Evolutionary conservation across 78 protist genomes (phyloP), one percentile per base, ranked within the genome.

Genomic region (Salpingoeca rosetta): DNA sequence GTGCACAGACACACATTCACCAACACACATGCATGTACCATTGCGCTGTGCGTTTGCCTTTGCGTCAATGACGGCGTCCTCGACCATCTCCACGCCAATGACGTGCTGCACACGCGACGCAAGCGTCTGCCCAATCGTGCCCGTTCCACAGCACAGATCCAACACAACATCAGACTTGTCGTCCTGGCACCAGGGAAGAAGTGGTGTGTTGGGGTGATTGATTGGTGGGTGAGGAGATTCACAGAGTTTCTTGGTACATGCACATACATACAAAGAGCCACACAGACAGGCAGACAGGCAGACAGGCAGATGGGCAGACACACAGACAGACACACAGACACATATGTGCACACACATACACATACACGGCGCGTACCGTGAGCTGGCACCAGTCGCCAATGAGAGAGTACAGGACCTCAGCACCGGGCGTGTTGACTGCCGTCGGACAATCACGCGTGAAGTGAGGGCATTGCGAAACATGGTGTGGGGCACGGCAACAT

Each of bases 71-170:
- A 93, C 86, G 0, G 96, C 94, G n/a, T 51, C 84, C 11, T 80
- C 90, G 28, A 81, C 84, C 3, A 92, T 65, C 73, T 95, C 97
- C 28, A 94, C 35, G 45, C 97, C 97, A 37, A 92, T 86, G 1
- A 95, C 91, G 0, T 80, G 41, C 75, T 80, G 31, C 35, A 85
- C 96, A 1, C 42, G 24, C 26, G 1, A 2, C 37, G 95, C 92
- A 22, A 93, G 0, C 36, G 85, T 80, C 51, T 91, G 42, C 31
- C 96, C 97, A 56, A 93, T 92, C 3, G 96, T 94, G 56, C 97
- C 97, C 0, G 96, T 92, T 3, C 97, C 97, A 38, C 96, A 94
- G 86, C 97, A 95, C 43, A 95, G 88, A 78, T 95, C 97, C 27
- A 95, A 80, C n/a, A 44, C 91, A 44, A 28, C 42, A 25, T 1